A percentile compares a stretch with the other conserved stretches of the same genome.
phyloP scores from a whole-genome alignment of 345 rosid species.

The Xanthoceras sorbifolium region DNA sequence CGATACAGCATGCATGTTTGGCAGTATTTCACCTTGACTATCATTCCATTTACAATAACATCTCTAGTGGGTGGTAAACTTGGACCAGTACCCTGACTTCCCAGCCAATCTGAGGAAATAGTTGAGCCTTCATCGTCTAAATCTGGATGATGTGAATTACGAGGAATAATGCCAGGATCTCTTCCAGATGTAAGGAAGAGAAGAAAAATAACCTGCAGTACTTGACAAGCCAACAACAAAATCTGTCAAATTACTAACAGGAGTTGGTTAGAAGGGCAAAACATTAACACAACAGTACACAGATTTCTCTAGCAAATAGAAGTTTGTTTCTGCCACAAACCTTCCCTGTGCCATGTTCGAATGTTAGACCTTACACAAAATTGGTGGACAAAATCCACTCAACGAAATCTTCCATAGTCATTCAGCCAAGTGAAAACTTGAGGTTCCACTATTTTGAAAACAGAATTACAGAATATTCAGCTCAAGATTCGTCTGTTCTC shows the following conservation, averaged over 20 bases:
- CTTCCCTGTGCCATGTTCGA: not conserved
- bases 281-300: not conserved
- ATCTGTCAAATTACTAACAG: not conserved
- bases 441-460: not conserved
- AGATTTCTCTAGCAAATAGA: not conserved
- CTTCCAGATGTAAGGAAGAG: slow-evolving; percentile 85
- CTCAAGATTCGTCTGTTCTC: not conserved
- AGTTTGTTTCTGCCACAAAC: not conserved
- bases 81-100: slow-evolving; percentile 37
- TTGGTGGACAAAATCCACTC: too few relatives aligned
- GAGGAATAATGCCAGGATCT: slow-evolving; percentile 95
- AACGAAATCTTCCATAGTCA: not conserved
- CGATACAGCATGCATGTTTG: slow-evolving; percentile 92
- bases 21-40: slow-evolving; percentile 80
- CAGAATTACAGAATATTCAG: not conserved
- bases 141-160: slow-evolving; percentile 75
- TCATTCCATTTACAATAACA: slow-evolving; percentile 61
- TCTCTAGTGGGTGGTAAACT: slow-evolving; percentile 72
- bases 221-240: slow-evolving; percentile 19
- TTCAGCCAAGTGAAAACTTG: not conserved
- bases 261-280: not conserved
- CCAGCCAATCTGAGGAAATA: slow-evolving; percentile 50
- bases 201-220: slow-evolving; percentile 64
- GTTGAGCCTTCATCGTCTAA: slow-evolving; percentile 66
- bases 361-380: not conserved